Evolutionary conservation across 345 rosid species (phyloP).

Genomic region (Gossypioides kirkii): DNA sequence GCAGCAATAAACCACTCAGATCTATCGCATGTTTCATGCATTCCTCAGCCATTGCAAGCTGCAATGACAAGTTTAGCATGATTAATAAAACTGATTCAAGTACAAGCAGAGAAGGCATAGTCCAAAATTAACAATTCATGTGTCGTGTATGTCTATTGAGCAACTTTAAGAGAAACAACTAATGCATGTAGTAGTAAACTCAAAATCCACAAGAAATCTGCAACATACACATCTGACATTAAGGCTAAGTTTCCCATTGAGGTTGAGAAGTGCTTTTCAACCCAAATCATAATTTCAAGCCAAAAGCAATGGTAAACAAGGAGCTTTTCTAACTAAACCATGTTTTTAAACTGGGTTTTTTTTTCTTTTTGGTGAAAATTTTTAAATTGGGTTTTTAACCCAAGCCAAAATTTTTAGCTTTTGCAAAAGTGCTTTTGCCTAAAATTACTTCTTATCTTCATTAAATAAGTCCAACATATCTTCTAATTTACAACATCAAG

Average conservation of each 20-base stretch:
- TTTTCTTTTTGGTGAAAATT: too few relatives aligned
- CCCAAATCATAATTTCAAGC: too few relatives aligned
- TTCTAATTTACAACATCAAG: too few relatives aligned
- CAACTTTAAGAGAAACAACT: background rate
- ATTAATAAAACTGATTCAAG: background rate
- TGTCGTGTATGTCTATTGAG: background rate
- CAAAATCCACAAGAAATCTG: background rate
- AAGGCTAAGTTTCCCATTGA: background rate
- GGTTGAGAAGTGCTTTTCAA: too few relatives aligned
- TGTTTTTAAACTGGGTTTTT: too few relatives aligned
- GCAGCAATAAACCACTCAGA: constrained; percentile 91
- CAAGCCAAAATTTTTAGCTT: too few relatives aligned
- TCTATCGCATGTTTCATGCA: constrained; percentile 89
- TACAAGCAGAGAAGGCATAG: background rate
- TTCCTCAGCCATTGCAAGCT: constrained; percentile 97
- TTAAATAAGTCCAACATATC: too few relatives aligned
- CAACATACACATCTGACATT: background rate
- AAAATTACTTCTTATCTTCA: too few relatives aligned
- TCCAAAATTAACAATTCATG: background rate
- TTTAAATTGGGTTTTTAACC: too few relatives aligned
- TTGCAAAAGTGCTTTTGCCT: too few relatives aligned
- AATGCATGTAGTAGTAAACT: background rate
- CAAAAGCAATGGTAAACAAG: background rate
- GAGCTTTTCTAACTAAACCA: too few relatives aligned
- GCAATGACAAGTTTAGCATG: constrained; percentile 22